Evolutionary conservation across 345 rosid genomes (phyloP), one percentile per base, ranked within the genome.

Genomic region (Salix exigua): DNA sequence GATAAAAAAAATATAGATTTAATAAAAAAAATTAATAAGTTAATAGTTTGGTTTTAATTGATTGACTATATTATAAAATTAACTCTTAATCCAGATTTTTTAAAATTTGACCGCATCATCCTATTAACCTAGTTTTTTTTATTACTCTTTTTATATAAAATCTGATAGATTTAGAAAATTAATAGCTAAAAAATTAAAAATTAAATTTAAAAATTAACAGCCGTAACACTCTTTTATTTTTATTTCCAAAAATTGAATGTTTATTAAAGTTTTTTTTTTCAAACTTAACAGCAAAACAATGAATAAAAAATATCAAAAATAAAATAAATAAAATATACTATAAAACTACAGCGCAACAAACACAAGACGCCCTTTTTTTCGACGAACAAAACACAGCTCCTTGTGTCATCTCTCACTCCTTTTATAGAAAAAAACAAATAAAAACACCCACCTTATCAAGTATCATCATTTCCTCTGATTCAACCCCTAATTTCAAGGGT

Each of bases 381-480:
- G 28, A 33, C 46, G 62, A 62, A 48, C 64, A 28, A 60, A 30
- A 68, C 61, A 26, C 71, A 71, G 60, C 68, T 69, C 73, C 42
- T 76, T 38, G 17, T 70, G 10, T 14, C 16, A 21, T 76, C 53
- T 70, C 69, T 77, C 70, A 48, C 75, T 71, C 75, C 75, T 48
- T 26, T 60, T 26, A 48, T 26, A 63, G 19, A 19, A 30, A 60
- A 28, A 50, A 51, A 25, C 2, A 71, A 50, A 50, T 42, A 30
- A 30, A 33, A 33, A n/a, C 25, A 35, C 71, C 62, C 26, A 18
- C 67, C 68, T 60, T 42, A 60, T 72, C 66, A 50, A 25, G 5
- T 37, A 26, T 42, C 81, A 72, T 72, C 68, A 72, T 78, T 66
- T 71, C 80, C 70, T 33, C 51, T 33, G 71, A 37, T 40, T 50